phyloP scores from a whole-genome alignment of 495 filamentous ascomycete genomes.

The Aspergillus affinis region DNA sequence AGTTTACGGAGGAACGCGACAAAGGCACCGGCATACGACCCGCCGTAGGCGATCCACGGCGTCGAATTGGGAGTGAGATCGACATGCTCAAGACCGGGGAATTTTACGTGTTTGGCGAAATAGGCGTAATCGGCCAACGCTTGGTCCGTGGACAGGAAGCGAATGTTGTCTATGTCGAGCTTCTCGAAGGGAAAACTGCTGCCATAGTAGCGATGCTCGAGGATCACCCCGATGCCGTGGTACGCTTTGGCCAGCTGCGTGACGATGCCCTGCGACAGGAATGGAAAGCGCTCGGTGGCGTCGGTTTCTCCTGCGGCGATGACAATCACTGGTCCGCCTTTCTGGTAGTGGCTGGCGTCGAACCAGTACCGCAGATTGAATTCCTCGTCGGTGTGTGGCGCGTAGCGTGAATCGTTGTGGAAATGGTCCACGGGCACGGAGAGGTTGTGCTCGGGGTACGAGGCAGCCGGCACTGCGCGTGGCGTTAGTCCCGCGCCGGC shows the following conservation, averaged over 20 bases:
- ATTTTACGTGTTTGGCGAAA: constrained; percentile 66
- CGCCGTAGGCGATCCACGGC: constrained; percentile 71
- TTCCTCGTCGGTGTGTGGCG: constrained; percentile 59
- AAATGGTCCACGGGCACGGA: constrained; percentile 73
- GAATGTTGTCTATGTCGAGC: constrained; percentile 62
- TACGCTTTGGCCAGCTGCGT: constrained; percentile 61
- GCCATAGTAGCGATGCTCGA: constrained; percentile 77
- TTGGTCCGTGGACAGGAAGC: constrained; percentile 76
- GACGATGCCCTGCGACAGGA: constrained; percentile 68
- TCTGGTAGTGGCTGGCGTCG: constrained; percentile 62
- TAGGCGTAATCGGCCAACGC: constrained; percentile 70
- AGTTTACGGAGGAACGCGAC: constrained; percentile 66
- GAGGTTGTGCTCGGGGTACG: constrained; percentile 53
- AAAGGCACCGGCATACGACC: constrained; percentile 72
- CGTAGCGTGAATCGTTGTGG: constrained; percentile 66
- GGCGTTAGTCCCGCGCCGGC: background rate
- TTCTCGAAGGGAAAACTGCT: constrained; percentile 56
- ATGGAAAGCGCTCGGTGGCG: constrained; percentile 56
- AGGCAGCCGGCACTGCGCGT: background rate
- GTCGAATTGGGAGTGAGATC: constrained; percentile 57
- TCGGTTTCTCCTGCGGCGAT: constrained; percentile 64
- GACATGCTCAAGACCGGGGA: constrained; percentile 60
- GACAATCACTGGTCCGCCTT: constrained; percentile 71
- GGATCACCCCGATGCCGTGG: constrained; percentile 67
- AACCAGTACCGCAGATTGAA: constrained; percentile 74